Evolutionary conservation across 441 rosid genomes (phyloP), one percentile per base, ranked within the genome.

Genomic region (Syzygium malaccense): DNA sequence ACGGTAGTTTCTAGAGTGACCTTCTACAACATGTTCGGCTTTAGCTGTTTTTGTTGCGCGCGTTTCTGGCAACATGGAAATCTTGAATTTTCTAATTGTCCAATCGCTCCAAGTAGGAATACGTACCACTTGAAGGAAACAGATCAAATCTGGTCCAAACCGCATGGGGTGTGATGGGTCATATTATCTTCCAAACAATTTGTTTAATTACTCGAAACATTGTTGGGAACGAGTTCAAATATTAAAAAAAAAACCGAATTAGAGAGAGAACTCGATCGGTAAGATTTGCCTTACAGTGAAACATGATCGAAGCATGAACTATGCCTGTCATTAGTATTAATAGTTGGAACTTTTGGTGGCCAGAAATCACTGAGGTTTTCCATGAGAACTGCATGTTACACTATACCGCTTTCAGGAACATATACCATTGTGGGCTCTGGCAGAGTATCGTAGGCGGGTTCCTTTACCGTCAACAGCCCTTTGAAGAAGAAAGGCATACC

Each of bases 111-210:
- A 45, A 37, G 87, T 89, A 96, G 98, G 91, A 86, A 89, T 96
- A 96, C 60, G 87, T 93, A 41, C 95, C 97, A 11, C 91, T 97
- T 1, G 94, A 95, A 89, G 96, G 92, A 68, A 90, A 90, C 30
- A 88, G 93, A 87, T 93, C 99, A 30, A 95, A 95, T 90, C 75
- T 95, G 90, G 96, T 95, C 28, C 98, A 97, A 3, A 95, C 98
- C 0, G 89, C 94, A 9, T 97, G 96, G 97, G 98, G 95, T 26
- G 86, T 94, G 95, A 90, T 94, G 95, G 96, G 95, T 75, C 86
- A 75, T 25, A 7, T 45, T 13, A 41, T 41, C 30, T 45, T 23
- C 7, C 18, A 25, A 8, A 14, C 8, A 28, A 18, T 60, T n/a
- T n/a, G 33, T n/a, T n/a, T n/a, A 62, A 62, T n/a, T 28, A 3